phyloP scores from a whole-genome alignment of 495 filamentous ascomycete genomes.

The Paragyromitra xinjiangensis region DNA sequence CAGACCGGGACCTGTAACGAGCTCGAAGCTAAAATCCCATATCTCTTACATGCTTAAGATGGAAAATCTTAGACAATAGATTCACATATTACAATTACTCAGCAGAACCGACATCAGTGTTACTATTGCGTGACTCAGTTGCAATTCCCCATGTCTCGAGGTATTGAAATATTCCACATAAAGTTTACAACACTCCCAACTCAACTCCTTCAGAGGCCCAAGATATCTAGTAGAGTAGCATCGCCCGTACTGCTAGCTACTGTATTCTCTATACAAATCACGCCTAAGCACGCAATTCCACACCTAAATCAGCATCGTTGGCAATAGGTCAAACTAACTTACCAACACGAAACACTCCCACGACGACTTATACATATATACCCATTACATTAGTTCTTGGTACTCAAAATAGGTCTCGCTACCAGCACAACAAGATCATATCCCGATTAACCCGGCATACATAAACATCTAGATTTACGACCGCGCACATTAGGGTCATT shows the following conservation, averaged over 20 bases:
- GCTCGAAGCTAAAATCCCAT: slow-evolving; percentile 5
- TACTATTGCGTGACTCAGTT: slow-evolving; percentile 40
- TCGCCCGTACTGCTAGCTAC: background rate
- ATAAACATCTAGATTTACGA: background rate
- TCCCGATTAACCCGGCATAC: background rate
- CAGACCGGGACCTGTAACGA: slow-evolving; percentile 2
- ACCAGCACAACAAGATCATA: background rate
- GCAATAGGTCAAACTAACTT: background rate
- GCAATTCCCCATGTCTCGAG: background rate
- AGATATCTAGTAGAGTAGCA: slow-evolving; percentile 1
- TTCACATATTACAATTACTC: slow-evolving; percentile 27
- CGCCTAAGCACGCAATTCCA: background rate
- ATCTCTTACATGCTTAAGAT: slow-evolving; percentile 16
- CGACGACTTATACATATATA: background rate
- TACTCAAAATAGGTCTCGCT: background rate
- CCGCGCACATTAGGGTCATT: slow-evolving; percentile 1
- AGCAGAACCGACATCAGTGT: slow-evolving; percentile 14
- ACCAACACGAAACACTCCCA: background rate
- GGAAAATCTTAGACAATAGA: slow-evolving; percentile 41
- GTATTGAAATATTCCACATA: slow-evolving; percentile 18
- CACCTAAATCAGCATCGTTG: background rate
- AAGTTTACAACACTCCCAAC: slow-evolving; percentile 10
- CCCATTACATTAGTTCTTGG: background rate
- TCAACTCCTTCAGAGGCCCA: background rate
- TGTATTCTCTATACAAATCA: background rate